Evolutionary conservation across 1,284 basidiomycete species (phyloP), one percentile per base, ranked within the genome.

Genomic region (Marasmius fiardii): DNA sequence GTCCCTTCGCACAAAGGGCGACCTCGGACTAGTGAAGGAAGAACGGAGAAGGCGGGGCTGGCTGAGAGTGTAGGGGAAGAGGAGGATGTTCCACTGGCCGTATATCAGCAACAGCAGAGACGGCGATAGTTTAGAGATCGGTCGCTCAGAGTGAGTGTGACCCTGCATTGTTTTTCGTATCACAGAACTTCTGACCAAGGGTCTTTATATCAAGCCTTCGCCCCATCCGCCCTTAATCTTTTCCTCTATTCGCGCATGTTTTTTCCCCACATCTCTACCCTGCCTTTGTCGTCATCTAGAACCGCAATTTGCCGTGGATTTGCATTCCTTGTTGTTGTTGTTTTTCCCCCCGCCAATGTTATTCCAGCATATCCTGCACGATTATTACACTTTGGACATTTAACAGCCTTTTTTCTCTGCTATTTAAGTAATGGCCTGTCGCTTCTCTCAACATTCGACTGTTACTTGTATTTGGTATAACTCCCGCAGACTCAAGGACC

Each of bases 101-200:
- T 89, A 55, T 90, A 83, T 77, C 87, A 90, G 66, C 86, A 86
- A 64, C 86, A n/a, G n/a, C n/a, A 86, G 64, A 83, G 81, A 64
- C 77, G 82, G 65, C 76, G 80, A 63, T 80, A 49, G n/a, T n/a
- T n/a, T n/a, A n/a, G n/a, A n/a, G n/a, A n/a, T n/a, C n/a, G 47
- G n/a, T 31, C 28, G 28, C 28, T 31, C 20, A 16, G 47, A 39
- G 49, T 34, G 28, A 39, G 31, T 33, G 33, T 47, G 45, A 48
- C 28, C 21, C 44, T n/a, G 14, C 28, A 44, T 31, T 34, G 28
- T 21, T 34, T 28, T 24, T 20, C 8, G 26, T 43, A 44, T 35
- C 34, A 14, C 41, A 18, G 14, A 23, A 26, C 10, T n/a, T 21
- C 12, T 47, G 12, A 31, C 20, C 28, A 4, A 12, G 8, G 34